Conservation (phyloP, 805 yeast species). For the Tetrapisispora arboricola region DNA sequence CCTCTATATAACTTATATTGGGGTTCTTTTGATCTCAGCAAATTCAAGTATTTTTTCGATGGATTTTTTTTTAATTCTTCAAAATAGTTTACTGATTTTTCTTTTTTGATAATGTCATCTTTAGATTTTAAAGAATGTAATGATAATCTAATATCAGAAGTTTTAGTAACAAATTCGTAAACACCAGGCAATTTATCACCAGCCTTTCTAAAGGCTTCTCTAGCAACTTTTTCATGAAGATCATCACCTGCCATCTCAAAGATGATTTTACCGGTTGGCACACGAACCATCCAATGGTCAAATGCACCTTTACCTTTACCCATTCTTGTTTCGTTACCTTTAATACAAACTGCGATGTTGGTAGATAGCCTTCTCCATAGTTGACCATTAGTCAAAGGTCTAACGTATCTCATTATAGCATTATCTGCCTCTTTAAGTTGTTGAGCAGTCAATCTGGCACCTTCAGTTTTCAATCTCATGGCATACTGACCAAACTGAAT, state of each 20-base stretch:
- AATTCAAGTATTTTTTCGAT: constrained; percentile 49
- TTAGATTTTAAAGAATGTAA: constrained; percentile 40
- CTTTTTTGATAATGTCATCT: constrained; percentile 28
- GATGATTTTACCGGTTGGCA: constrained; percentile 88
- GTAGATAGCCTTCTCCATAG: constrained; percentile 75
- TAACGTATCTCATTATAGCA: constrained; percentile 70
- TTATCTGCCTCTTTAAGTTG: constrained; percentile 88
- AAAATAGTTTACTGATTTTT: constrained; percentile 34
- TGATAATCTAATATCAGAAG: constrained; percentile 63
- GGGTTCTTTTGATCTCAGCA: constrained; percentile 38
- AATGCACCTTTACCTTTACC: constrained; percentile 99
- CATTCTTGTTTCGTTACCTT: constrained; percentile 99
- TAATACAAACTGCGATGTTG: constrained; percentile 82
- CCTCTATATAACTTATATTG: constrained; percentile 54
- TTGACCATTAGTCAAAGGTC: constrained; percentile 54
- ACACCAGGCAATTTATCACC: constrained; percentile 87
- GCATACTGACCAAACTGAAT: constrained; percentile 78
- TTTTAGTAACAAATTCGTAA: constrained; percentile 68
- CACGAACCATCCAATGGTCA: constrained; percentile 94
- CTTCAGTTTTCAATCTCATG: constrained; percentile 79
- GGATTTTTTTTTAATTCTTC: constrained; percentile 51
- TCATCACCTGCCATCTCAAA: constrained; percentile 71
- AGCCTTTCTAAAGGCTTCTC: constrained; percentile 84
- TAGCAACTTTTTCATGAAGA: constrained; percentile 81
- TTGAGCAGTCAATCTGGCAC: constrained; percentile 72